Evolutionary conservation across 345 rosid genomes (phyloP).

Genomic region (Eucalyptus victrix): DNA sequence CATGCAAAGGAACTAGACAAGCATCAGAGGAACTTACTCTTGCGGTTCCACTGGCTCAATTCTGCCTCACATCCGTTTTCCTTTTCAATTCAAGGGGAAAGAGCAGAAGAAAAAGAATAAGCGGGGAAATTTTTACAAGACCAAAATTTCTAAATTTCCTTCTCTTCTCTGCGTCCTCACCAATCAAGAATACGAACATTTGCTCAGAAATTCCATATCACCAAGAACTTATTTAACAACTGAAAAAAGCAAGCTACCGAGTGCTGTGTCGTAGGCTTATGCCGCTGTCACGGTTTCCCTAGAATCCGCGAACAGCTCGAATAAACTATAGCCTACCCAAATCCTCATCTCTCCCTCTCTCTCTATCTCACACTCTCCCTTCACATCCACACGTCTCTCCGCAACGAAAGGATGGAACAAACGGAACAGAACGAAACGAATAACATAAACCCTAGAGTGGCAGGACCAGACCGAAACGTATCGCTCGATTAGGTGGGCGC

Average conservation of each 20-base stretch:
- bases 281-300: neutral
- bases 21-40: neutral
- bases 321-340: neutral
- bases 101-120: neutral
- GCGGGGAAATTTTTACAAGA: neutral
- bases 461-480: constrained; percentile 41
- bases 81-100: neutral
- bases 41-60: neutral
- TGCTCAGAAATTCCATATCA: neutral
- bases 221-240: neutral
- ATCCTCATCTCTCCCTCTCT: neutral
- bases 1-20: neutral
- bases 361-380: neutral
- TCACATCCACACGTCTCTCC: neutral
- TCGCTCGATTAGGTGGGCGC: constrained; percentile 64
- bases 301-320: neutral
- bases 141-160: neutral
- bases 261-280: neutral
- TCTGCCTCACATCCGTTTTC: neutral
- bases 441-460: constrained; percentile 14
- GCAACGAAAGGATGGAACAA: neutral
- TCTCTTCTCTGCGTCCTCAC: neutral
- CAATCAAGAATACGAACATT: neutral
- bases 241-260: neutral
- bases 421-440: neutral